Evolutionary conservation across 1,284 basidiomycete species (phyloP), one percentile per base, ranked within the genome.

Genomic region (Leccinum fallax): DNA sequence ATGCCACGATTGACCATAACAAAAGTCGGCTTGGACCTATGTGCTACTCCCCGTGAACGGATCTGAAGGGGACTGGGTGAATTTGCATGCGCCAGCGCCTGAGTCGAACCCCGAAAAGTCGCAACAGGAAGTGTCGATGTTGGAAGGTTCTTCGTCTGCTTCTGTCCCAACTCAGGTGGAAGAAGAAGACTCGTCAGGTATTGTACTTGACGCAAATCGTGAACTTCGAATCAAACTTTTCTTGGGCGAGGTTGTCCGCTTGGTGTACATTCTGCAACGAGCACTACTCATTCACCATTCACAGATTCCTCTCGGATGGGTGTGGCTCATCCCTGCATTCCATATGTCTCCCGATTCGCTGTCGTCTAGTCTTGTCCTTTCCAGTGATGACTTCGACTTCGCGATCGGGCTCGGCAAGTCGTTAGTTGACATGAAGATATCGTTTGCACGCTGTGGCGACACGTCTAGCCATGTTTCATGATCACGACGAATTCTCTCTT

Each of bases 241-340:
- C 71, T 82, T 92, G 71, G 91, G 89, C 32, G 84, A 88, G 80
- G 88, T 88, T 64, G 61, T 48, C 24, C 26, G 30, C 26, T 19
- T 58, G 13, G 40, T 43, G 5, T 53, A n/a, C 26, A 19, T 55
- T 30, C 32, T 4, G n/a, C 7, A 2, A 38, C 3, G 26, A 59
- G 40, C 46, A 54, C 21, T 59, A 57, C 60, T 62, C 24, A 65
- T 38, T 3, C 59, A 4, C n/a, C 19, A n/a, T 61, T 46, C 53
- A 32, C 65, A 91, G 82, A 80, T 92, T 1, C 86, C 90, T 66
- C 85, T 94, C 74, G 87, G 89, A 28, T 94, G 92, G 92, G 74
- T 87, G 58, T 94, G 92, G 93, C 81, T 94, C 69, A 85, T 94
- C 62, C 93, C 93, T 0, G 81, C 86, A 0, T 94, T 94, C 78